Evolutionary conservation across 1,139 yeast genomes (phyloP).

Genomic region (Lodderomyces jiufengensis): DNA sequence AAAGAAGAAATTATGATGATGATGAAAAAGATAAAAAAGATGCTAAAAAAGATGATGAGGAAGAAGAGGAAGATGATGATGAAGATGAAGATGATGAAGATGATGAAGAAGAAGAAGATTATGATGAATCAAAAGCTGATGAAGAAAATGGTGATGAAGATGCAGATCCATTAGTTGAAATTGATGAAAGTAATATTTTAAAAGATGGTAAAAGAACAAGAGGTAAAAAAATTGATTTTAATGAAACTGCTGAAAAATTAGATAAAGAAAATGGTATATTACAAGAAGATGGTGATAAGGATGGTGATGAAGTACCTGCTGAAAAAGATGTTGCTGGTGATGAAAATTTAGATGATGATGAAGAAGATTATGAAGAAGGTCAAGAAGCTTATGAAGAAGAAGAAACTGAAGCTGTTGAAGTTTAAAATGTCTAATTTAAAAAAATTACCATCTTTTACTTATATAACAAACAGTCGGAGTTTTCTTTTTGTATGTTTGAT

Average conservation of each 20-base stretch:
- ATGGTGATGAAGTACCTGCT: neutral
- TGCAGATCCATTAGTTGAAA: slow-evolving; percentile 80
- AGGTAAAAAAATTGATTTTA: slow-evolving; percentile 83
- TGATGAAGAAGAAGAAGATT: slow-evolving; percentile 42
- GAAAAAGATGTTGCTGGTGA: slow-evolving; percentile 5
- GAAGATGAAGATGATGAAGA: slow-evolving; percentile 53
- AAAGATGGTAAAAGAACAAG: slow-evolving; percentile 85
- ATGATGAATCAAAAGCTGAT: slow-evolving; percentile 50
- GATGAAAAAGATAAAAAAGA: slow-evolving; percentile 39
- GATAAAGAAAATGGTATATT: slow-evolving; percentile 46
- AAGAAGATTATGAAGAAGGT: slow-evolving; percentile 10
- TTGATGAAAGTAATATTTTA: slow-evolving; percentile 81
- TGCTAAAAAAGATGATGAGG: slow-evolving; percentile 43
- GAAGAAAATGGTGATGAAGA: slow-evolving; percentile 57
- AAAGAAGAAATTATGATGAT: slow-evolving; percentile 46
- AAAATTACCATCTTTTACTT: too few species aligned
- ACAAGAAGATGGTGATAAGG: slow-evolving; percentile 44
- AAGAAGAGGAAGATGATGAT: slow-evolving; percentile 47
- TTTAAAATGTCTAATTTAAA: neutral
- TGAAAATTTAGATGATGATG: slow-evolving; percentile 13
- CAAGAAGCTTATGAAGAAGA: slow-evolving; percentile 24
- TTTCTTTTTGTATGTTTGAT: too few species aligned
- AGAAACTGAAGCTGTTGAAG: slow-evolving; percentile 23
- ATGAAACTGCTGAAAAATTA: slow-evolving; percentile 76
- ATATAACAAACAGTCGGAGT: too few species aligned